These are phyloP conservation scores for Saccharomyces hybrid DNA, from an alignment of 1,139 yeast species.

Conservation along the genomic window DNA sequence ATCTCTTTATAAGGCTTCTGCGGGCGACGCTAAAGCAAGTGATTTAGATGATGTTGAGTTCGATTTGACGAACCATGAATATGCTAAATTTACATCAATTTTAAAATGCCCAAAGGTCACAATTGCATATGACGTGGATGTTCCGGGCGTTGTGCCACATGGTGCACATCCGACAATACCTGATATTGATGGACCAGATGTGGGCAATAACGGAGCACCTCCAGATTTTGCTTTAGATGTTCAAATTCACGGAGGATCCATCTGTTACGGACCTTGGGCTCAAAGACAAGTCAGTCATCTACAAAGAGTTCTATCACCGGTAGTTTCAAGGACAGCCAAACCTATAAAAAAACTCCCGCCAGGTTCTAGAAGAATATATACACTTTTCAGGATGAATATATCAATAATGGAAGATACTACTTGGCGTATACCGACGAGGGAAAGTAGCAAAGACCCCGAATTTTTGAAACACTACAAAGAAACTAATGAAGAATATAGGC, in stretches of 20 bases:
- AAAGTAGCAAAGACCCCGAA: slow-evolving; percentile 61
- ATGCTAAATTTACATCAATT: slow-evolving; percentile 72
- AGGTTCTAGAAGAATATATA: slow-evolving; percentile 48
- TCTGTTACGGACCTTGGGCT: slow-evolving; percentile 94
- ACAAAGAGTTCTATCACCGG: slow-evolving; percentile 62
- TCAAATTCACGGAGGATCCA: slow-evolving; percentile 50
- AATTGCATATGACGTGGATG: slow-evolving; percentile 58
- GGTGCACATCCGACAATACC: slow-evolving; percentile 27
- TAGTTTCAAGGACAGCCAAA: slow-evolving; percentile 49
- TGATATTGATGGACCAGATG: slow-evolving; percentile 38
- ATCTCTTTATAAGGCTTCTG: slow-evolving; percentile 31
- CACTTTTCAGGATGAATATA: slow-evolving; percentile 48
- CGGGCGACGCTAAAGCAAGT: slow-evolving; percentile 19
- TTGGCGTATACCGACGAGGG: slow-evolving; percentile 77
- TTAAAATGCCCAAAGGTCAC: slow-evolving; percentile 54
- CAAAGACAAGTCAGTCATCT: slow-evolving; percentile 70
- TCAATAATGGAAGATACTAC: slow-evolving; percentile 54
- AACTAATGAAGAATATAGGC: slow-evolving; percentile 35
- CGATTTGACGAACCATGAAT: slow-evolving; percentile 46
- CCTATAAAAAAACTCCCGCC: slow-evolving; percentile 39
- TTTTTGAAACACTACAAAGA: slow-evolving; percentile 31
- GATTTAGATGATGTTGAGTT: slow-evolving; percentile 23
- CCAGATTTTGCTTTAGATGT: slow-evolving; percentile 67
- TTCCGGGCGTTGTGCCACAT: slow-evolving; percentile 54
- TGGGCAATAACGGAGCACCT: slow-evolving; percentile 46